Conservation (phyloP, 2,329 filamentous ascomycete species). For the Laburnicola sp. region DNA sequence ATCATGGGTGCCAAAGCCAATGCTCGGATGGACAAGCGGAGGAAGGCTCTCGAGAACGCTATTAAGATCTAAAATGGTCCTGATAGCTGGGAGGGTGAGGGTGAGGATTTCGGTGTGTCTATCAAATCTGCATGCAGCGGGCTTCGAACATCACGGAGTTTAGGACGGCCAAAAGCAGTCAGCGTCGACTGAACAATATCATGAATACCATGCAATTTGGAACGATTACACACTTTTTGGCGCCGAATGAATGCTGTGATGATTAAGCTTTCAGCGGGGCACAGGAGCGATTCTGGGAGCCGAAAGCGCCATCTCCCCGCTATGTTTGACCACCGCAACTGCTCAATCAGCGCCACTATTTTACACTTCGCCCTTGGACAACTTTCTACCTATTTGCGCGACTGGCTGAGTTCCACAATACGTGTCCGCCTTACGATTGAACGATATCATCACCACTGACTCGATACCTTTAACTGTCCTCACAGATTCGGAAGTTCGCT, state of each 20-base stretch:
- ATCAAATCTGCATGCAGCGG: constrained; percentile 47
- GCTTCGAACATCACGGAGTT: constrained; percentile 45
- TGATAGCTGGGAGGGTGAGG: constrained; percentile 29
- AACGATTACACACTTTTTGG: constrained; percentile 20
- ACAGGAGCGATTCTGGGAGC: constrained; percentile 7
- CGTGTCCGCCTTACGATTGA: neutral
- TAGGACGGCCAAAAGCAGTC: constrained; percentile 45
- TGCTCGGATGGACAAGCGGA: constrained; percentile 77
- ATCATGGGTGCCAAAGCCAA: constrained; percentile 98
- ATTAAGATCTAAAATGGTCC: constrained; percentile 85
- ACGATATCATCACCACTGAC: neutral
- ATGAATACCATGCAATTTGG: constrained; percentile 41
- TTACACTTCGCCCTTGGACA: constrained; percentile 6
- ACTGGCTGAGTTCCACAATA: neutral
- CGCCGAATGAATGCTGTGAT: constrained; percentile 13
- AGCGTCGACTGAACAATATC: constrained; percentile 27
- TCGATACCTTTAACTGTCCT: constrained; percentile 64
- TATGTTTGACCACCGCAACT: constrained; percentile 1
- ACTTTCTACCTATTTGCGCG: no score
- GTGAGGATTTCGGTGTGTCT: constrained; percentile 44
- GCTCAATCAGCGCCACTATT: neutral
- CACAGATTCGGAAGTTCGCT: constrained; percentile 59
- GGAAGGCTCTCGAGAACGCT: constrained; percentile 89
- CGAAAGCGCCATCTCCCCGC: constrained; percentile 27
- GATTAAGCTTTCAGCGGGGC: constrained; percentile 17